phyloP scores from a whole-genome alignment of 495 filamentous ascomycete species.

The Penicillium coprophilum region DNA sequence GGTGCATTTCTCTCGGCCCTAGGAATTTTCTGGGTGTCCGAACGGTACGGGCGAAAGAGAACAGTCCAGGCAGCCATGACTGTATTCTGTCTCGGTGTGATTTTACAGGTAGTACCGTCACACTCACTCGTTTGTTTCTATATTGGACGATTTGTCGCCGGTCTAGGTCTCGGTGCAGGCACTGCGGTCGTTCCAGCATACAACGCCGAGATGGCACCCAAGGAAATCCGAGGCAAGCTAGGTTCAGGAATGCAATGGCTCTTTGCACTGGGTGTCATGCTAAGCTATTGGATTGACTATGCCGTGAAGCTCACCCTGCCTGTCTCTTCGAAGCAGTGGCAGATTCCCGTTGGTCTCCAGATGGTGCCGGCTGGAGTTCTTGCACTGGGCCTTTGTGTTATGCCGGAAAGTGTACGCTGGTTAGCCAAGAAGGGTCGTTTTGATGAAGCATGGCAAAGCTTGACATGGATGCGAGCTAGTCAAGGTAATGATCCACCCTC shows the following conservation, averaged over 20 bases:
- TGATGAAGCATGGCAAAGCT: conserved; percentile 48
- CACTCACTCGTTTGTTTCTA: conserved; percentile 49
- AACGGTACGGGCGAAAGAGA: conserved; percentile 43
- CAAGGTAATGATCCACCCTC: conserved; percentile 23
- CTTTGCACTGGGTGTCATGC: conserved; percentile 49
- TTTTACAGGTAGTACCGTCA: conserved; percentile 44
- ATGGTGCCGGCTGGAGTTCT: conserved; percentile 48
- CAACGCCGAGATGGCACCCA: conserved; percentile 54
- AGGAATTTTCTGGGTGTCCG: conserved; percentile 41
- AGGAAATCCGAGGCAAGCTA: conserved; percentile 53
- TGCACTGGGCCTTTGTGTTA: conserved; percentile 42
- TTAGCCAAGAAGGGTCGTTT: conserved; percentile 49
- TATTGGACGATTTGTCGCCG: conserved; percentile 50
- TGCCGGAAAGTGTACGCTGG: conserved; percentile 54
- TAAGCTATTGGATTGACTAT: conserved; percentile 55
- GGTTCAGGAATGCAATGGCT: conserved; percentile 49
- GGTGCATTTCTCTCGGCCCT: conserved; percentile 38
- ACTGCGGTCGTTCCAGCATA: conserved; percentile 57
- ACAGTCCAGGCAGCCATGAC: conserved; percentile 41
- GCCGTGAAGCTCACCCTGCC: conserved; percentile 40
- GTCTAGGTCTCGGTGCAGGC: conserved; percentile 54
- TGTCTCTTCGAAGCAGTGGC: conserved; percentile 47
- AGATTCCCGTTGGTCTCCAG: conserved; percentile 54
- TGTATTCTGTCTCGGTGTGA: conserved; percentile 45
- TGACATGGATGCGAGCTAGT: conserved; percentile 51